phyloP scores from a whole-genome alignment of 2,329 filamentous ascomycete genomes.

The Epichloe elymi region DNA sequence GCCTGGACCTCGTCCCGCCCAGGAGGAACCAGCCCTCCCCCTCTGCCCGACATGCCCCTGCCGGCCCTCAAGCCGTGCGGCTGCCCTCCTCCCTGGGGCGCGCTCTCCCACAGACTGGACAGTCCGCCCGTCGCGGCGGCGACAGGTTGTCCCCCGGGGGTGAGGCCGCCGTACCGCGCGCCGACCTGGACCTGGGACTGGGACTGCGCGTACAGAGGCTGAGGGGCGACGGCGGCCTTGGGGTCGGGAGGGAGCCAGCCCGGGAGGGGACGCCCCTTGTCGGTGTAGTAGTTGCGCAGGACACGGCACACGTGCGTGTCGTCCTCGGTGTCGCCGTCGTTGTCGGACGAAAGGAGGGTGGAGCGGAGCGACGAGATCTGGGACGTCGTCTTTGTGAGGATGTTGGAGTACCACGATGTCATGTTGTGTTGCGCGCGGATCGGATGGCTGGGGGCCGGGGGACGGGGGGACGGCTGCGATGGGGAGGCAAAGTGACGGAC shows the following conservation, averaged over 20 bases:
- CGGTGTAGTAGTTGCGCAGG: constrained; percentile 80
- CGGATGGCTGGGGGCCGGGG: no score
- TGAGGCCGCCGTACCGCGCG: constrained; percentile 38
- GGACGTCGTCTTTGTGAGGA: constrained; percentile 51
- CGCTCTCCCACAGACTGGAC: constrained; percentile 46
- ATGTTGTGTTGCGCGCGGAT: constrained; percentile 30
- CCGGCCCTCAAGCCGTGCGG: constrained; percentile 31
- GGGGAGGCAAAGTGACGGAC: no score
- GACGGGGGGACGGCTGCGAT: no score
- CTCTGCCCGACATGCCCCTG: constrained; percentile 18
- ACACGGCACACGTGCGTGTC: constrained; percentile 92
- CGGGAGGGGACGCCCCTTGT: constrained; percentile 72
- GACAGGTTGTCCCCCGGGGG: constrained; percentile 10
- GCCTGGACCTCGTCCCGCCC: constrained; percentile 18
- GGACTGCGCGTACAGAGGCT: constrained; percentile 34
- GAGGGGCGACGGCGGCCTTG: constrained; percentile 39
- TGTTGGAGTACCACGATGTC: constrained; percentile 72
- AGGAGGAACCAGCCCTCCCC: background rate
- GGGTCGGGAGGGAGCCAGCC: constrained; percentile 78
- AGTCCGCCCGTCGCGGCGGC: constrained; percentile 19
- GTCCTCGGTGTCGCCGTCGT: constrained; percentile 66
- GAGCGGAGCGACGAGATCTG: constrained; percentile 54
- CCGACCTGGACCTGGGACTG: constrained; percentile 28
- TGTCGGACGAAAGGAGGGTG: constrained; percentile 53
- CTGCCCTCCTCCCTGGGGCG: constrained; percentile 14